Conservation (phyloP, 2,329 filamentous ascomycete genomes). For the Trichoderma endophyticum region DNA sequence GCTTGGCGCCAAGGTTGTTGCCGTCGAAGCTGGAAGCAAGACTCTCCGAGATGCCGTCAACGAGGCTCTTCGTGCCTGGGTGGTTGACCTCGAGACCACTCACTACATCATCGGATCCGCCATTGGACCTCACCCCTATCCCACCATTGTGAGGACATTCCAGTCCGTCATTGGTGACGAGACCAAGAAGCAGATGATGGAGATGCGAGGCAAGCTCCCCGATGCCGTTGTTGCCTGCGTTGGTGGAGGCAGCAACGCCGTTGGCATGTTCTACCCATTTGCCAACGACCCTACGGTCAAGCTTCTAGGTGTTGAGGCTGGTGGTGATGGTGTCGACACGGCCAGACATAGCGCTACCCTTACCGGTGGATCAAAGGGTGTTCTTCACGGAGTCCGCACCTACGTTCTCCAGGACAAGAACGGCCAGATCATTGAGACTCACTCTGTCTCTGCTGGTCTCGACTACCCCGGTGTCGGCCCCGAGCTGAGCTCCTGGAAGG, state of each 20-base stretch:
- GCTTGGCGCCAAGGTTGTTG: constrained; percentile 85
- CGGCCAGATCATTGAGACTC: constrained; percentile 91
- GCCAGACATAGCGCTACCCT: constrained; percentile 83
- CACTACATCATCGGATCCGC: constrained; percentile 98
- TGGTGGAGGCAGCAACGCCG: constrained; percentile 90
- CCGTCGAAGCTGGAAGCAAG: constrained; percentile 85
- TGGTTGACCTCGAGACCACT: constrained; percentile 85
- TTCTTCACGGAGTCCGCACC: constrained; percentile 91
- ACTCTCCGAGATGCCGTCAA: constrained; percentile 88
- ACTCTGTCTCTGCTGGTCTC: constrained; percentile 92
- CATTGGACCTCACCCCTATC: constrained; percentile 96
- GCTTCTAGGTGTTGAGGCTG: constrained; percentile 90
- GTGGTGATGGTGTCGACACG: constrained; percentile 88
- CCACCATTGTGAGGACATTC: constrained; percentile 95
- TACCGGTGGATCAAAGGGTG: constrained; percentile 80
- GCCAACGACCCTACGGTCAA: constrained; percentile 79
- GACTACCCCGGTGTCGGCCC: constrained; percentile 97
- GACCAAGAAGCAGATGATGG: constrained; percentile 87
- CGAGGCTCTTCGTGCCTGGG: constrained; percentile 92
- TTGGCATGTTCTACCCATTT: constrained; percentile 98
- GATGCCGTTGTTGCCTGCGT: constrained; percentile 97
- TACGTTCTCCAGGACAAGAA: constrained; percentile 92
- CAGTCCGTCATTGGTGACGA: constrained; percentile 94
- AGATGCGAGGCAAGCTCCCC: constrained; percentile 81
- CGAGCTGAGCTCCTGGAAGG: constrained; percentile 91